Evolutionary conservation across 2,329 filamentous ascomycete genomes (phyloP).

Genomic region (Cytospora schulzeri): DNA sequence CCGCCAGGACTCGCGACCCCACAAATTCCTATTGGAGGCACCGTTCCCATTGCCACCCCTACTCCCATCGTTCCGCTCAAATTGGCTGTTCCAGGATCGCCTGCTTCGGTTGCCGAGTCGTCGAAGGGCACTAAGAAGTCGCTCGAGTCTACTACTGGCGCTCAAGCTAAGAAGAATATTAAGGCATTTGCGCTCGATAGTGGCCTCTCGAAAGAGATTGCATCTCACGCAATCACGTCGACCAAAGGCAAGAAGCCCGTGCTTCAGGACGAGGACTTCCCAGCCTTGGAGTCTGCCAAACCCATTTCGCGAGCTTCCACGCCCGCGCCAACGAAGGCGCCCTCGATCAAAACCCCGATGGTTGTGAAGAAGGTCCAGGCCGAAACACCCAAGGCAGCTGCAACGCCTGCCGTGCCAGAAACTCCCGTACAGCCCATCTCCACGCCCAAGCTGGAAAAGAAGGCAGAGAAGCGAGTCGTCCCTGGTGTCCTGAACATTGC

Average conservation of each 20-base stretch:
- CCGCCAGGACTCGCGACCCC: conserved; percentile 28
- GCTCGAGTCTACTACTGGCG: conserved; percentile 27
- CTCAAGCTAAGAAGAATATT: conserved; percentile 36
- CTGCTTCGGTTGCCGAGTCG: conserved; percentile 31
- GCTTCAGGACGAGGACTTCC: conserved; percentile 65
- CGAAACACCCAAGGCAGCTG: conserved; percentile 28
- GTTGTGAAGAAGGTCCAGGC: conserved; percentile 38
- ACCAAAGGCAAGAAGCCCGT: conserved; percentile 38
- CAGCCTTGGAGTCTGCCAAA: conserved; percentile 55
- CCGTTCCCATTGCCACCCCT: conserved; percentile 30
- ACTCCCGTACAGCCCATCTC: conserved; percentile 1
- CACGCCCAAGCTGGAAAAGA: conserved; percentile 33
- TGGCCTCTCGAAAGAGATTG: conserved; percentile 50
- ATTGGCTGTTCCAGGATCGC: conserved; percentile 31
- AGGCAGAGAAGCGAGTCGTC: conserved; percentile 41
- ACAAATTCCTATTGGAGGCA: conserved; percentile 14
- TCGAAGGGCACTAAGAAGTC: conserved; percentile 30
- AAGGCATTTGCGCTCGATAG: conserved; percentile 50
- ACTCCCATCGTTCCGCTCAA: conserved; percentile 39
- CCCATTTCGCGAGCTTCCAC: conserved; percentile 30
- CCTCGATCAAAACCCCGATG: conserved; percentile 38
- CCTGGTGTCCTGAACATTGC: conserved; percentile 52
- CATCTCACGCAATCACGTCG: conserved; percentile 38
- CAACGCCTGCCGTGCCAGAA: conserved; percentile 13
- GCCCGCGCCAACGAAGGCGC: conserved; percentile 38